Base-by-base conservation (phyloP, 1,139 yeast genomes). In the Geotrichum fermentans region DNA sequence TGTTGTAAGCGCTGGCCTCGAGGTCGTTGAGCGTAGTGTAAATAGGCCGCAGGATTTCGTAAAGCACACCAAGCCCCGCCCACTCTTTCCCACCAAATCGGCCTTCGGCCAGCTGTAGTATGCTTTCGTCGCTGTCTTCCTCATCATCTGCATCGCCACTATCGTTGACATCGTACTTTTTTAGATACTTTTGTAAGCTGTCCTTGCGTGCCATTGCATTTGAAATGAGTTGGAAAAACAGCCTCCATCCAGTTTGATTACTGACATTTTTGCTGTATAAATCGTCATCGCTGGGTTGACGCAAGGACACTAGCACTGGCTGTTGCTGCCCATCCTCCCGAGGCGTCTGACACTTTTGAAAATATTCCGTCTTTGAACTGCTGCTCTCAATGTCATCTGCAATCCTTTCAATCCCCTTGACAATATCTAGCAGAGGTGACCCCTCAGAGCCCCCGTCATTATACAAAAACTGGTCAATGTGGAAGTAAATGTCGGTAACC, bases 1-100 rank as follows among this genome's bases (percentile, higher is more conserved):
- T 51, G 37, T 51, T 49, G 43, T 51, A 51, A 10, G 51, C 48
- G 26, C 49, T 46, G 18, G 50, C 47, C 29, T 51, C 48, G 24
- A 51, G 18, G 21, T 51, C 53, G 22, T 41, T 44, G 13, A 51
- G 40, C 14, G 53, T 47, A 8, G 51, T 47, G 37, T 47, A 51
- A 11, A 51, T 39, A 16, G 53, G 53, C 40, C 40, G 36, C n/a
- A 51, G 33, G 34, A 45, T 34, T n/a, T 40, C 45, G 28, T 41
- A 28, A 13, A 51, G n/a, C n/a, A 47, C 39, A n/a, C 34, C 44
- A 10, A 47, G 24, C 8, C 51, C 51, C 26, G 45, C 44, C 51
- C 51, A 47, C 17, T 42, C 43, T 16, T 37, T 43, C 10, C 40
- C 40, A 10, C 51, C 51, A 39, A 47, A 47, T 16, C 40, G 33